These are phyloP conservation scores for Mycena metata DNA, from an alignment of 768 basidiomycete genomes.

Conservation along the genomic window DNA sequence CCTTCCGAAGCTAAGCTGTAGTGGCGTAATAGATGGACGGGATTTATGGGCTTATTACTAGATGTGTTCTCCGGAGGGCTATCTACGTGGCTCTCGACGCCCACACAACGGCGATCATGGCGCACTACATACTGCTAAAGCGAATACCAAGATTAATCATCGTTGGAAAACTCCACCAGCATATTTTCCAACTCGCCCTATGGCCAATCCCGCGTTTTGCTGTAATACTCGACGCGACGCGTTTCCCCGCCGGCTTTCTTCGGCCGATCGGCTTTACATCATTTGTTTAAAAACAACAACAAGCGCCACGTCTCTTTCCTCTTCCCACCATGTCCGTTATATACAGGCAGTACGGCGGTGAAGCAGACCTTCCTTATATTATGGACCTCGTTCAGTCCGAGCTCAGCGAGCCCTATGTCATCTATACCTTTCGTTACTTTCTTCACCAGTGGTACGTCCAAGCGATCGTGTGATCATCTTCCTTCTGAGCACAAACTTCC, in stretches of 20 bases:
- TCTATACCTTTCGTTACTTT: slow-evolving; percentile 98
- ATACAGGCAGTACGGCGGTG: slow-evolving; percentile 32
- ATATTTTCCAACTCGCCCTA: too few relatives aligned
- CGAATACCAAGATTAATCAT: too few relatives aligned
- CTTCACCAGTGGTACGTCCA: slow-evolving; percentile 90
- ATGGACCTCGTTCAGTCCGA: slow-evolving; percentile 38
- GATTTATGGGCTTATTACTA: too few relatives aligned
- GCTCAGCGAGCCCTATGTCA: slow-evolving; percentile 78
- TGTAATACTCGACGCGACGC: too few relatives aligned
- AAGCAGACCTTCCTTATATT: slow-evolving; percentile 34
- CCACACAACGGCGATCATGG: too few relatives aligned
- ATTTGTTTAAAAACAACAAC: slow-evolving; percentile 48
- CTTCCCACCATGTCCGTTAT: slow-evolving; percentile 26
- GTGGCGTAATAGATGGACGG: too few relatives aligned
- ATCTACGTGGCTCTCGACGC: too few relatives aligned
- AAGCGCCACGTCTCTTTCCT: slow-evolving; percentile 29
- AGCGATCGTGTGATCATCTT: slow-evolving; percentile 17
- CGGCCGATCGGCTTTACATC: not conserved
- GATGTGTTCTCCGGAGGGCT: too few relatives aligned
- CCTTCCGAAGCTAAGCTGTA: not conserved
- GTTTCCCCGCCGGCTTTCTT: too few relatives aligned
- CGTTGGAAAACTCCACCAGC: too few relatives aligned
- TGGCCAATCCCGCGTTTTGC: too few relatives aligned
- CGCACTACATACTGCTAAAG: too few relatives aligned
- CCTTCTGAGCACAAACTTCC: slow-evolving; percentile 47